These are phyloP conservation scores for Teunomyces stri DNA, from an alignment of 805 yeast species.

Conservation along the genomic window DNA sequence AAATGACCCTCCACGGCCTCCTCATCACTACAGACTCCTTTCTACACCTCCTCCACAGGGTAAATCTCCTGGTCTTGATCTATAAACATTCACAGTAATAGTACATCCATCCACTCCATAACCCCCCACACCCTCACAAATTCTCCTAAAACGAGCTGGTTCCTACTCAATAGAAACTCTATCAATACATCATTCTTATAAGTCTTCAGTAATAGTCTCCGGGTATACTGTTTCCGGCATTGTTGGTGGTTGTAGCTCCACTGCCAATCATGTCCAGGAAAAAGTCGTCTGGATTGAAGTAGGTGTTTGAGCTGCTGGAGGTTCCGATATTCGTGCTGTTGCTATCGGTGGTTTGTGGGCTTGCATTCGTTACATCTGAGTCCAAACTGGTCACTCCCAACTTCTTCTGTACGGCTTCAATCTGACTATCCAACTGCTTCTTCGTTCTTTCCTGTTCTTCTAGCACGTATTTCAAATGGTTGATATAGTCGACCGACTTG, in stretches of 20 bases:
- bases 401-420: slow-evolving; percentile 4
- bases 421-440: slow-evolving; percentile 26
- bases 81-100: slow-evolving; percentile 2
- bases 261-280: slow-evolving; percentile 17
- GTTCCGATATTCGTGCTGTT: slow-evolving; percentile 5
- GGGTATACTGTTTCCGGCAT: not conserved
- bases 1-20: not conserved
- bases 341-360: not conserved
- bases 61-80: not conserved
- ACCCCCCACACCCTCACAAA: no score
- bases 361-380: not conserved
- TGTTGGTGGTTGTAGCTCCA: slow-evolving; percentile 5
- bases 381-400: not conserved
- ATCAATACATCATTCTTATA: not conserved
- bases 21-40: slow-evolving; percentile 1
- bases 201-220: not conserved
- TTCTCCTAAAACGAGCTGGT: not conserved
- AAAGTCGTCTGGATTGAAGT: slow-evolving; percentile 23
- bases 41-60: not conserved
- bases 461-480: slow-evolving; percentile 60
- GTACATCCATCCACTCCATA: not conserved
- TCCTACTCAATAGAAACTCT: slow-evolving; percentile 3
- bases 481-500: slow-evolving; percentile 77
- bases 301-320: slow-evolving; percentile 4
- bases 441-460: slow-evolving; percentile 52